Conservation (phyloP, 495 filamentous ascomycete species). For the Viridothelium virens region DNA sequence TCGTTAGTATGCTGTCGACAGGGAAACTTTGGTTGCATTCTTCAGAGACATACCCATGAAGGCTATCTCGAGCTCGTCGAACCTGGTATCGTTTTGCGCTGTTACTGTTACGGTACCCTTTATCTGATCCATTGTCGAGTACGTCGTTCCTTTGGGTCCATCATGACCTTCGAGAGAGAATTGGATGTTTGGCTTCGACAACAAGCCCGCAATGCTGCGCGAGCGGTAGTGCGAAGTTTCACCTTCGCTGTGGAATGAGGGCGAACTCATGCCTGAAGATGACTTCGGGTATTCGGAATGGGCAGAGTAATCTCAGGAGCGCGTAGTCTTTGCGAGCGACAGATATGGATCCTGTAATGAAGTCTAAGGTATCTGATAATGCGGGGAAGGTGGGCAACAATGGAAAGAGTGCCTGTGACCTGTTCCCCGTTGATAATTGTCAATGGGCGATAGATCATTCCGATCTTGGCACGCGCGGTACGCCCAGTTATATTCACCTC, state of each 20-base stretch:
- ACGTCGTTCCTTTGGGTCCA: slow-evolving; percentile 40
- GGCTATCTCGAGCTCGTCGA: slow-evolving; percentile 73
- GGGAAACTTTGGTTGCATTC: neutral
- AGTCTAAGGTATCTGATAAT: neutral
- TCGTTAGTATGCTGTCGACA: neutral
- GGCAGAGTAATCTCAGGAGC: too few relatives aligned
- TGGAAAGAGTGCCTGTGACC: too few relatives aligned
- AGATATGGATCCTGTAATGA: neutral
- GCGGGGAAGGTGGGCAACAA: slow-evolving; percentile 1
- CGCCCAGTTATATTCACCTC: neutral
- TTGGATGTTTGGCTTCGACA: slow-evolving; percentile 29
- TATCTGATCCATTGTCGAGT: slow-evolving; percentile 54
- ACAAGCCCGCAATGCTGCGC: slow-evolving; percentile 22
- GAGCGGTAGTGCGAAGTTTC: slow-evolving; percentile 17
- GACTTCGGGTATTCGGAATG: neutral
- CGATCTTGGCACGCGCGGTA: neutral
- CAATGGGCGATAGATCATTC: neutral
- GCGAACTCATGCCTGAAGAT: slow-evolving; percentile 16
- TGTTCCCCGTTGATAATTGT: neutral
- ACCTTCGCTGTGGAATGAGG: slow-evolving; percentile 12
- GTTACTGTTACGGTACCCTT: slow-evolving; percentile 54
- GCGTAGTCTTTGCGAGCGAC: neutral
- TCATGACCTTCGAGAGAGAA: slow-evolving; percentile 29
- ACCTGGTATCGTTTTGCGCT: slow-evolving; percentile 56
- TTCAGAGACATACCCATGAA: slow-evolving; percentile 54